These are phyloP conservation scores for Pisolithus sp. DNA, from an alignment of 768 basidiomycete genomes.

Conservation along the genomic window DNA sequence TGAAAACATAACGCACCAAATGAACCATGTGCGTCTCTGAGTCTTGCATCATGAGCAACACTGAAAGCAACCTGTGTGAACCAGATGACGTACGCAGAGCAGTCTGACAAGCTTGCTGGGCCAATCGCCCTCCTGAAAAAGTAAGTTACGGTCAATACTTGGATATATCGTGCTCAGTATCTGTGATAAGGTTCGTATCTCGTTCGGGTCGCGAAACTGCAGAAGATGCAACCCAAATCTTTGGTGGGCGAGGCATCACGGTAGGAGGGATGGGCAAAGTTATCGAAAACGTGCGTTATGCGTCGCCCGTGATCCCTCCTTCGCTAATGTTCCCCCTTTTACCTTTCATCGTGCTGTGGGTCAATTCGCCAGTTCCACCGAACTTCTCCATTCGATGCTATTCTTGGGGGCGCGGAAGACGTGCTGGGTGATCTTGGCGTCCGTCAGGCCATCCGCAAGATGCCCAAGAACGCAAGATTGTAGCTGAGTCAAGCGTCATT, in stretches of 20 bases:
- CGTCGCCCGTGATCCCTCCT: no score
- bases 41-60: not conserved
- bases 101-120: conserved; percentile 82
- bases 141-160: conserved; percentile 34
- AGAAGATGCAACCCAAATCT: conserved; percentile 75
- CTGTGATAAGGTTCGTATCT: conserved; percentile 52
- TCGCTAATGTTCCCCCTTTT: not conserved
- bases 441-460: conserved; percentile 64
- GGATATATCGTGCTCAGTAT: conserved; percentile 1
- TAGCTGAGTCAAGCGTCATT: conserved; percentile 15
- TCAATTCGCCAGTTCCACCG: conserved; percentile 56
- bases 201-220: conserved; percentile 45
- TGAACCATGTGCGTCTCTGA: conserved; percentile 63
- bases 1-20: conserved; percentile 84
- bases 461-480: conserved; percentile 47
- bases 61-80: not conserved
- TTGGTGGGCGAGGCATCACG: conserved; percentile 86
- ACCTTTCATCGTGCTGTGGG: not conserved
- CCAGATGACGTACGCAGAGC: conserved; percentile 83
- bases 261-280: conserved; percentile 80
- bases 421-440: conserved; percentile 71
- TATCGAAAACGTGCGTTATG: conserved; percentile 63
- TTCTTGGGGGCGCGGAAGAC: conserved; percentile 75
- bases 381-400: conserved; percentile 78
- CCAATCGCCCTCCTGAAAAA: conserved; percentile 86